phyloP scores from a whole-genome alignment of 352 stramenopile species.

The Blastocystis sp. region DNA sequence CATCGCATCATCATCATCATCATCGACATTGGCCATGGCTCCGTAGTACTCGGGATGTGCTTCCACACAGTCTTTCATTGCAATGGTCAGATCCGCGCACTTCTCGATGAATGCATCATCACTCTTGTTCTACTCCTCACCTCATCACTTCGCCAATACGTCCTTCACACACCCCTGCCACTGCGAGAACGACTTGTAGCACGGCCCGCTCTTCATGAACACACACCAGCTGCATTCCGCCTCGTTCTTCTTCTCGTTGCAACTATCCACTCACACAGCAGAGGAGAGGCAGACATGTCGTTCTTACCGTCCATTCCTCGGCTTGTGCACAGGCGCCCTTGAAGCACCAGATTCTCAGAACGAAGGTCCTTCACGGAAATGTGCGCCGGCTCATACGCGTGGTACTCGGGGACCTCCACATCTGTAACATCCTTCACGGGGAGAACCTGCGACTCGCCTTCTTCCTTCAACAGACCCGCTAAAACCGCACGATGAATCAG shows the following conservation, averaged over 20 bases:
- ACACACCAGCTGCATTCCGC: slow-evolving; percentile 83
- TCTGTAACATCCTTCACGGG: slow-evolving; percentile 3
- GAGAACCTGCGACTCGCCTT: slow-evolving; percentile 10
- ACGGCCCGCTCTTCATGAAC: slow-evolving; percentile 84
- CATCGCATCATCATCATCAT: neutral
- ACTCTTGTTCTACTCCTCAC: slow-evolving; percentile 24
- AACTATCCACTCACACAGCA: slow-evolving; percentile 19
- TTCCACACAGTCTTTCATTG: slow-evolving; percentile 81
- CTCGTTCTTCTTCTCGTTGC: slow-evolving; percentile 73
- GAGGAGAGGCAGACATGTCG: slow-evolving; percentile 31
- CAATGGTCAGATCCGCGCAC: slow-evolving; percentile 78
- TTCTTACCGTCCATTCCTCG: slow-evolving; percentile 62
- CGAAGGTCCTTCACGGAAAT: slow-evolving; percentile 54
- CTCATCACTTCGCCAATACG: slow-evolving; percentile 64
- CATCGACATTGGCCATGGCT: slow-evolving; percentile 76
- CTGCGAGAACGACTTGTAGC: slow-evolving; percentile 77
- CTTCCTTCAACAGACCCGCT: slow-evolving; percentile 49
- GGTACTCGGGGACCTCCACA: slow-evolving; percentile 46
- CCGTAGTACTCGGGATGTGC: slow-evolving; percentile 83
- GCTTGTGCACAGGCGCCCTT: slow-evolving; percentile 61
- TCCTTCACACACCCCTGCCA: slow-evolving; percentile 81
- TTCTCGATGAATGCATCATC: slow-evolving; percentile 79
- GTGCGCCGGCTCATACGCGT: slow-evolving; percentile 24
- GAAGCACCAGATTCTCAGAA: slow-evolving; percentile 26
- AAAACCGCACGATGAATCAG: slow-evolving; percentile 60